These are phyloP conservation scores for Hylodesmum podocarpum DNA, from an alignment of 306 rosid species.

Conservation along the genomic window DNA sequence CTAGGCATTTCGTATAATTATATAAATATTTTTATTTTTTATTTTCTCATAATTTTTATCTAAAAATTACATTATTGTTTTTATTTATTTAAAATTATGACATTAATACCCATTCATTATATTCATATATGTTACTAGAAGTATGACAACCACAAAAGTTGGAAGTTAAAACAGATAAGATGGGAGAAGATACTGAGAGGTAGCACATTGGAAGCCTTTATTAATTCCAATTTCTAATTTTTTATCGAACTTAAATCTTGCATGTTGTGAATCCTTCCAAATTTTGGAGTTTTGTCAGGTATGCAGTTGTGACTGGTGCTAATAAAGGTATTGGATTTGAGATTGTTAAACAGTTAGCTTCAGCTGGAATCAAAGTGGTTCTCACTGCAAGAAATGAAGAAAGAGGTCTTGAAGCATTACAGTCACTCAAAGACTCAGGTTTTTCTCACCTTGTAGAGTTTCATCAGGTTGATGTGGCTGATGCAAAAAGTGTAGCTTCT, in stretches of 20 bases:
- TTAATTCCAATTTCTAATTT: neutral
- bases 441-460: slow-evolving; percentile 28
- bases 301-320: slow-evolving; percentile 42
- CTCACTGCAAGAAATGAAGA: slow-evolving; percentile 42
- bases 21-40: too few relatives aligned
- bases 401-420: slow-evolving; percentile 41
- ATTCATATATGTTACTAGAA: too few relatives aligned
- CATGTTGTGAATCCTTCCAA: neutral
- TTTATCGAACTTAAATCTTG: neutral
- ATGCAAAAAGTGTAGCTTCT: slow-evolving; percentile 38
- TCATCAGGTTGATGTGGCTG: slow-evolving; percentile 42
- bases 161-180: neutral
- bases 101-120: too few relatives aligned
- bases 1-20: too few relatives aligned
- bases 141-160: neutral
- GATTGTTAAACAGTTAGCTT: slow-evolving; percentile 37
- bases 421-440: slow-evolving; percentile 7
- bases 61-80: too few relatives aligned
- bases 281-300: neutral
- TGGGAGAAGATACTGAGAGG: slow-evolving; percentile 25
- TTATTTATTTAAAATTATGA: too few relatives aligned
- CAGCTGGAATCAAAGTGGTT: slow-evolving; percentile 40
- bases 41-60: too few relatives aligned
- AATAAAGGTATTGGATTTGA: slow-evolving; percentile 46
- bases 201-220: neutral